Evolutionary conservation across 805 yeast species (phyloP), one percentile per base, ranked within the genome.

Genomic region (Kuraishia floccosa): DNA sequence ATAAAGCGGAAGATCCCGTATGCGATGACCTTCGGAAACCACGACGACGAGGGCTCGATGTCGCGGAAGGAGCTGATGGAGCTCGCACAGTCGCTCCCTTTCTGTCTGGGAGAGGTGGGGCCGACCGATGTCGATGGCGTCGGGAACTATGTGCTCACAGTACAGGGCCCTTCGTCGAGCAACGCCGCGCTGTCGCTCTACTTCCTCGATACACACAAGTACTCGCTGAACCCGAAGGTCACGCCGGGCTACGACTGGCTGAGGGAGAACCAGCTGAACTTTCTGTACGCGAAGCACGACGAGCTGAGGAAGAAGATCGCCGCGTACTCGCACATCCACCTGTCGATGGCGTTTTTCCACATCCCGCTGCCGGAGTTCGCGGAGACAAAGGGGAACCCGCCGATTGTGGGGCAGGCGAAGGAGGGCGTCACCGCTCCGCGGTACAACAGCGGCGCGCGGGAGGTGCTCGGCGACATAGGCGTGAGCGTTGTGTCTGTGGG

Each of bases 301-400:
- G 42, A 47, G 12, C 41, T 54, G 24, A 40, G 54, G 28, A 39
- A 46, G 31, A 40, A 50, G 12, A 39, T 49, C 18, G 48, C 56
- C 12, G 39, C 52, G 10, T 62, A 63, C 40, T 38, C 63, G 1
- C 56, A 58, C 12, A 53, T 52, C 4, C 77, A 72, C 24, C 46
- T 83, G 38, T 65, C 85, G 9, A 75, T 91, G 85, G 94, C 94
- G 1, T 89, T 91, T 44, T 82, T 87, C 65, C 98, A 91, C 49
- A 87, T 91, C 19, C 98, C 98, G 0, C 41, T 87, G 12, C 91
- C 95, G 1, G 97, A 91, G 51, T 38, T 51, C 6, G 43, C 54
- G 27, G 61, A 52, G 37, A 25, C 30, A 2, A 36, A 28, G 16
- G 30, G 24, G 6, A 26, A 19, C 5, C 26, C 37, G 12, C 58